Evolutionary conservation across 2,329 filamentous ascomycete species (phyloP).

Genomic region (Ascochyta koolunga): DNA sequence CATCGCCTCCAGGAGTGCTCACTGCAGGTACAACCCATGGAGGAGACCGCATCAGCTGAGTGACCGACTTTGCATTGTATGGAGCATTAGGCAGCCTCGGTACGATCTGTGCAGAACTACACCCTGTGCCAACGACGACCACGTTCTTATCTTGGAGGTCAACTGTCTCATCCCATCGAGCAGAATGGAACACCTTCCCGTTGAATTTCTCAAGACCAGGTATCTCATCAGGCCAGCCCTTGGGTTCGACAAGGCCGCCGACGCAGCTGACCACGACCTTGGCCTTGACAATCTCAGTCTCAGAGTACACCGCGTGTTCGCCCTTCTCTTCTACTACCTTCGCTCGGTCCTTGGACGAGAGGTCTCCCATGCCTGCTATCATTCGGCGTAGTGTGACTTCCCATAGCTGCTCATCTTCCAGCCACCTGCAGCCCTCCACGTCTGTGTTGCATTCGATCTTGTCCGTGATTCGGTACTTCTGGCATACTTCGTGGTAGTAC

Average conservation of each 20-base stretch:
- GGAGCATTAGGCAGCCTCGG: slow-evolving; percentile 56
- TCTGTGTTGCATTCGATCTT: slow-evolving; percentile 66
- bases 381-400: slow-evolving; percentile 60
- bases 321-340: slow-evolving; percentile 54
- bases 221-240: slow-evolving; percentile 56
- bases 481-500: slow-evolving; percentile 61
- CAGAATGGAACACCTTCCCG: slow-evolving; percentile 64
- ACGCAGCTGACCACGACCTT: slow-evolving; percentile 63
- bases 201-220: slow-evolving; percentile 61
- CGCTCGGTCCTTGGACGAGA: slow-evolving; percentile 55
- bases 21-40: slow-evolving; percentile 60
- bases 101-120: slow-evolving; percentile 63
- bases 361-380: slow-evolving; percentile 60
- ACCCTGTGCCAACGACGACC: slow-evolving; percentile 64
- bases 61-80: slow-evolving; percentile 61
- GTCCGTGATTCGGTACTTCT: slow-evolving; percentile 59
- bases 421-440: slow-evolving; percentile 59
- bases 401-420: slow-evolving; percentile 62
- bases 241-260: slow-evolving; percentile 63
- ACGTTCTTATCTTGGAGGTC: slow-evolving; percentile 62
- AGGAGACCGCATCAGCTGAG: slow-evolving; percentile 64
- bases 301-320: slow-evolving; percentile 54
- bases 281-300: slow-evolving; percentile 59
- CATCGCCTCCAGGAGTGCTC: slow-evolving; percentile 46
- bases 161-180: slow-evolving; percentile 60